Percentiles rank a stretch among this genome's conserved stretches.
These are phyloP conservation scores for Pythium volutum DNA, from an alignment of 352 stramenopile species.

Conservation along the genomic window DNA sequence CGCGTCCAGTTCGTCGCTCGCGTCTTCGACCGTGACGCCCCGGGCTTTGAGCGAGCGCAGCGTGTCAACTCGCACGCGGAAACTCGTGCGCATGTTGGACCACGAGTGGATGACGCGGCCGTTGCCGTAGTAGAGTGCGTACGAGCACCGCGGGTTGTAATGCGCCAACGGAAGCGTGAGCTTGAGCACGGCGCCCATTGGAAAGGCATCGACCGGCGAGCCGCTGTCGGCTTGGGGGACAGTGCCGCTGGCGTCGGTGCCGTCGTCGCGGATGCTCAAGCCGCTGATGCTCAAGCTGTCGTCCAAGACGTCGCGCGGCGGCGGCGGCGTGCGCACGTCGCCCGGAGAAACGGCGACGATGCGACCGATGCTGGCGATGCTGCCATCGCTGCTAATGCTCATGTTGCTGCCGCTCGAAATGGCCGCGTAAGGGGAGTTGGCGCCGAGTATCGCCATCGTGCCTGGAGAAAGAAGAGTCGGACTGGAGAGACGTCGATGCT, in stretches of 20 bases:
- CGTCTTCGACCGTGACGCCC: conserved; percentile 21
- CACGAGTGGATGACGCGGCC: conserved; percentile 42
- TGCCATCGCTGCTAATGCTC: neutral
- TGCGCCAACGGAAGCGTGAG: conserved; percentile 9
- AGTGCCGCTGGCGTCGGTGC: neutral
- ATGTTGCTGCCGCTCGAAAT: conserved; percentile 3
- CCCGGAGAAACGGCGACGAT: neutral
- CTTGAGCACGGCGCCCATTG: conserved; percentile 33
- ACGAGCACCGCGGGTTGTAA: conserved; percentile 13
- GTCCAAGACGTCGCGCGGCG: neutral
- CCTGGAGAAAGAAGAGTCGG: neutral
- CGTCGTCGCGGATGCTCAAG: neutral
- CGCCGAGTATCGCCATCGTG: neutral
- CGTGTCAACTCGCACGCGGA: conserved; percentile 38
- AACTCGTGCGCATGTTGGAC: conserved; percentile 31
- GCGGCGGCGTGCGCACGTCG: neutral
- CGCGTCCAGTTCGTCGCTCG: conserved; percentile 26
- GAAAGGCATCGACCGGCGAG: conserved; percentile 13
- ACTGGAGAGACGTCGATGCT: neutral
- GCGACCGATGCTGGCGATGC: neutral
- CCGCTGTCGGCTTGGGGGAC: neutral
- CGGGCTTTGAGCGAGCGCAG: conserved; percentile 26
- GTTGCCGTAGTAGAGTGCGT: conserved; percentile 35
- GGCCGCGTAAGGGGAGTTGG: neutral
- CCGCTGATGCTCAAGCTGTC: neutral